A percentile compares a stretch with the other conserved stretches of the same genome.
Conservation (phyloP, 305 asterid genomes). For the Monarda citriodora region DNA sequence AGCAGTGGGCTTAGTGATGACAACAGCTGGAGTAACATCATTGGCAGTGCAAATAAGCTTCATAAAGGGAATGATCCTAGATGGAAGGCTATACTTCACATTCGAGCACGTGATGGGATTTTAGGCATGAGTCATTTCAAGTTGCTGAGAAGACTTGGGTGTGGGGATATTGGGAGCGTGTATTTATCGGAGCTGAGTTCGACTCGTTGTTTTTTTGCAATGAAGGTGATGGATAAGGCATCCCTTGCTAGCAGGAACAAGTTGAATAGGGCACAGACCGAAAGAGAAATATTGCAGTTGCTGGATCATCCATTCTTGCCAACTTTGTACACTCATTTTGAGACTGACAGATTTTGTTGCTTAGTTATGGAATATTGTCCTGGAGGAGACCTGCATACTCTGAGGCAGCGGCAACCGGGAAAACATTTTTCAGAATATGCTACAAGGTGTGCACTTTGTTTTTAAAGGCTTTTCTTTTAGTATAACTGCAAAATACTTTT, state of each 20-base stretch:
- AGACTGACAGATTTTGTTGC: constrained; percentile 90
- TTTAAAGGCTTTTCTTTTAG: background rate
- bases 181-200: constrained; percentile 93
- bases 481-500: background rate
- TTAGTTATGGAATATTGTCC: constrained; percentile 99
- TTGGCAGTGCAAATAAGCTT: constrained; percentile 94
- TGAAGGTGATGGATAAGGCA: constrained; percentile 99
- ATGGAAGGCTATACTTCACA: constrained; percentile 93
- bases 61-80: constrained; percentile 98
- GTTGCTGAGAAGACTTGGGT: constrained; percentile 85
- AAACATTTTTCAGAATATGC: constrained; percentile 98
- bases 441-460: constrained; percentile 56
- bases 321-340: constrained; percentile 95
- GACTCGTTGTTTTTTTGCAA: constrained; percentile 85
- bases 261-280: constrained; percentile 89
- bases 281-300: constrained; percentile 94
- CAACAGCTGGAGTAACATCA: constrained; percentile 93
- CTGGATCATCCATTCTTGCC: constrained; percentile 99
- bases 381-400: constrained; percentile 94
- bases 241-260: constrained; percentile 95
- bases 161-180: constrained; percentile 98
- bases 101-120: constrained; percentile 79
- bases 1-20: constrained; percentile 97
- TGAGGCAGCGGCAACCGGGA: constrained; percentile 95
- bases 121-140: constrained; percentile 96